These are phyloP conservation scores for Diutina mesorugosa DNA, from an alignment of 1,139 yeast species.

Conservation along the genomic window DNA sequence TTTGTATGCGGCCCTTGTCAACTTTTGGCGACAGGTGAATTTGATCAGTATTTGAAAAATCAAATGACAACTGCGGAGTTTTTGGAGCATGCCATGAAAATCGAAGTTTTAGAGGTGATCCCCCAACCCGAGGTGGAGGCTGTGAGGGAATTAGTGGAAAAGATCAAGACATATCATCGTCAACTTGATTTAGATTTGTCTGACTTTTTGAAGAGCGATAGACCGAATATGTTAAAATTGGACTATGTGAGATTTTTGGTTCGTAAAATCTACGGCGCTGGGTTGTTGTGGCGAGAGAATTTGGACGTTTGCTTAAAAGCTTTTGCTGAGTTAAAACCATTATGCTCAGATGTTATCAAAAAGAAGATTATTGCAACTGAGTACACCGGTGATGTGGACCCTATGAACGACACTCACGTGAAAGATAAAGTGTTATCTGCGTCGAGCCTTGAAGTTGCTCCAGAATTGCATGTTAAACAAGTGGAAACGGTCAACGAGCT, in stretches of 20 bases:
- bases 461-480: too few species aligned
- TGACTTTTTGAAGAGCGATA: conserved; percentile 7
- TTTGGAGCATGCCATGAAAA: conserved; percentile 12
- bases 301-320: conserved; percentile 5
- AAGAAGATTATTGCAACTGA: background rate
- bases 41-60: conserved; percentile 5
- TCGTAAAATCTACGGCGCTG: conserved; percentile 23
- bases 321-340: background rate
- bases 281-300: conserved; percentile 12
- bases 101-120: conserved; percentile 19
- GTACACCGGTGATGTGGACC: background rate
- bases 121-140: conserved; percentile 26
- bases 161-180: conserved; percentile 8
- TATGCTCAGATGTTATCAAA: background rate
- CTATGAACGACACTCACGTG: too few species aligned
- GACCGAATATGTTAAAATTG: conserved; percentile 9
- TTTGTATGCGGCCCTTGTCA: conserved; percentile 61
- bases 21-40: conserved; percentile 11
- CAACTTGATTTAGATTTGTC: conserved; percentile 7
- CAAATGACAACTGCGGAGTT: conserved; percentile 14
- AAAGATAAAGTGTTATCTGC: too few species aligned
- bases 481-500: too few species aligned
- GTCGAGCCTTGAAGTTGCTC: too few species aligned
- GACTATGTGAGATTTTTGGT: conserved; percentile 16
- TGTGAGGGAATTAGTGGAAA: conserved; percentile 11